Evolutionary conservation across 2,329 filamentous ascomycete species (phyloP), one percentile per base, ranked within the genome.

Genomic region (Leptosphaerulina australis): DNA sequence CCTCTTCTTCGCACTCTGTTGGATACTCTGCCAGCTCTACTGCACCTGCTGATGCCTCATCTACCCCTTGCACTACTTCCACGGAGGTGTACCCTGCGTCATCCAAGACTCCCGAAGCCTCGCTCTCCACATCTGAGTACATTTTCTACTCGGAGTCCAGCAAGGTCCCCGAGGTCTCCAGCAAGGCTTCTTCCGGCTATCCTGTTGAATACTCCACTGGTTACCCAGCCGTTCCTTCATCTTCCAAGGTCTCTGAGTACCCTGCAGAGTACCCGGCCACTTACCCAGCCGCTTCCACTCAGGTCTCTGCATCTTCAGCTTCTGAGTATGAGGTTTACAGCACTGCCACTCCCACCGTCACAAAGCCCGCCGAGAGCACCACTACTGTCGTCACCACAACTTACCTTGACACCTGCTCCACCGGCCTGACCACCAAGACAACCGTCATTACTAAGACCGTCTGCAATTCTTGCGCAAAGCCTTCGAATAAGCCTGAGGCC

Each of bases 381-480:
- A 44, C 44, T 11, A 53, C 50, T 20, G 50, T 53, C 31, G 57
- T 60, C 22, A 30, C 20, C 44, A 57, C 63, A 28, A 65, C 67
- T 17, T 72, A 72, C 44, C 59, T 71, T n/a, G 69, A 73, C 33
- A 56, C 70, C 20, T 73, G 69, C 66, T 55, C 67, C 3, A 71
- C 69, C 11, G 69, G 70, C 18, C 55, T 70, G 20, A 71, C 67
- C 12, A 71, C 69, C 18, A 56, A 65, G 39, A 68, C 65, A 2
- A 58, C 66, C 5, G 66, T 66, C 6, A 63, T 68, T 49, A 67
- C 63, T 12, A 63, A 63, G 48, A 69, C 67, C 4, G 55, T 65
- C 29, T 68, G 64, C 58, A 52, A 46, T 22, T 48, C 55, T 12
- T 64, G 60, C 41, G 44, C 58, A 1, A 60, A 55, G 38, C 60